These are phyloP conservation scores for Serendipita sp. DNA, from an alignment of 768 basidiomycete genomes.

Conservation along the genomic window DNA sequence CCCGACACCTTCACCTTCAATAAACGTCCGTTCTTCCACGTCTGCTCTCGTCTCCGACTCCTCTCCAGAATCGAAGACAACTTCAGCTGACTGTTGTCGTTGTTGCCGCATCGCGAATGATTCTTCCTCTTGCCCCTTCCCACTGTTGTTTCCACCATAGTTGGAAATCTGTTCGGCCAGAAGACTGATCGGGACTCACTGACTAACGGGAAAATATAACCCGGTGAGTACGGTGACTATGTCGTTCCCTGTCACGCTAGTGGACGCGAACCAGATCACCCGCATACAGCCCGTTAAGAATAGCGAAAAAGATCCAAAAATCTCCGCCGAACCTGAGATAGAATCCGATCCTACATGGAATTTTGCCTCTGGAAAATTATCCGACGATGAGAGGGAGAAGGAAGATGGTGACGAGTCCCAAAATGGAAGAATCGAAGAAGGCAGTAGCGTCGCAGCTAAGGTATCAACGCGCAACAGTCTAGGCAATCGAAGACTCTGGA, in stretches of 20 bases:
- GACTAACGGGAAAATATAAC: constrained; percentile 81
- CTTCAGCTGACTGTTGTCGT: too few relatives aligned
- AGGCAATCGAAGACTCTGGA: too few relatives aligned
- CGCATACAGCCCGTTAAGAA: constrained; percentile 66
- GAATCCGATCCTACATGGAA: constrained; percentile 17
- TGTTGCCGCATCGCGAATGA: not conserved
- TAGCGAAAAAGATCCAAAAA: constrained; percentile 71
- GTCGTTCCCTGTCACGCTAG: constrained; percentile 51
- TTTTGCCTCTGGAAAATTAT: constrained; percentile 2
- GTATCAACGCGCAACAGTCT: too few relatives aligned
- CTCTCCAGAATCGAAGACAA: not conserved
- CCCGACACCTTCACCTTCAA: too few relatives aligned
- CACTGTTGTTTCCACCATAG: not conserved
- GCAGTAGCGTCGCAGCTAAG: constrained; percentile 60
- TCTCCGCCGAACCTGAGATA: constrained; percentile 45
- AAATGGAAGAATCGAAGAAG: constrained; percentile 56
- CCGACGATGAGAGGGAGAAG: constrained; percentile 44
- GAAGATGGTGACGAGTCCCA: constrained; percentile 52
- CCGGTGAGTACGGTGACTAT: constrained; percentile 59
- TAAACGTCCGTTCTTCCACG: constrained; percentile 18
- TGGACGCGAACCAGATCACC: constrained; percentile 63
- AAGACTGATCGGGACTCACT: constrained; percentile 87
- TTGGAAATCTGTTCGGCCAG: constrained; percentile 23
- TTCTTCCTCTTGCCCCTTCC: not conserved
- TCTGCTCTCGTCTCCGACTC: constrained; percentile 13